A percentile compares a stretch with the other conserved stretches of the same genome.
These are phyloP conservation scores for Rubia yunnanensis DNA, from an alignment of 257 asterid species.

Conservation along the genomic window DNA sequence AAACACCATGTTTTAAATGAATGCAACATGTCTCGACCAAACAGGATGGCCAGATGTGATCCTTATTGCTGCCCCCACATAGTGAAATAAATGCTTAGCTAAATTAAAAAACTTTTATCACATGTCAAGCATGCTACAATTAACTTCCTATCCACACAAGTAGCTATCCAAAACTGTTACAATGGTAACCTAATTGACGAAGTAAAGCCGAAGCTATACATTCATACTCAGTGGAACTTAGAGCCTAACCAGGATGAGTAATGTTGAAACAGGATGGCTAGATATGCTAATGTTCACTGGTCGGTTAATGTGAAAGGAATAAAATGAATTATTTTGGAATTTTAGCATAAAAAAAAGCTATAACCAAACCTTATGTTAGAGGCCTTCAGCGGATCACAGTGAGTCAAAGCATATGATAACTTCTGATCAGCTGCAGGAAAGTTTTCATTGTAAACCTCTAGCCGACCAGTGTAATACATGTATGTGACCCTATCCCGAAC, in stretches of 20 bases:
- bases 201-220: background rate
- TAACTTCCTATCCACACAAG: background rate
- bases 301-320: background rate
- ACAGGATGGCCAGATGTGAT: background rate
- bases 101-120: background rate
- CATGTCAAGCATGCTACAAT: background rate
- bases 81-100: background rate
- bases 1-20: too few species aligned
- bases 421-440: constrained; percentile 88
- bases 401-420: constrained; percentile 76
- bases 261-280: too few species aligned
- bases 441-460: constrained; percentile 95
- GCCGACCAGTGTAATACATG: constrained; percentile 97
- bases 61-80: background rate
- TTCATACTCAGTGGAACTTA: background rate
- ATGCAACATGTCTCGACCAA: background rate
- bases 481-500: constrained; percentile 91
- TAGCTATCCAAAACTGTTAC: background rate
- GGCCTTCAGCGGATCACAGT: constrained; percentile 52
- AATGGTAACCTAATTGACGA: background rate
- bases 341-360: background rate
- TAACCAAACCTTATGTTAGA: constrained; percentile 67
- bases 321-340: background rate
- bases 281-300: background rate
- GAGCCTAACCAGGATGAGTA: background rate